phyloP scores from a whole-genome alignment of 192 early-diverging fungal genomes.

The Podila verticillata region DNA sequence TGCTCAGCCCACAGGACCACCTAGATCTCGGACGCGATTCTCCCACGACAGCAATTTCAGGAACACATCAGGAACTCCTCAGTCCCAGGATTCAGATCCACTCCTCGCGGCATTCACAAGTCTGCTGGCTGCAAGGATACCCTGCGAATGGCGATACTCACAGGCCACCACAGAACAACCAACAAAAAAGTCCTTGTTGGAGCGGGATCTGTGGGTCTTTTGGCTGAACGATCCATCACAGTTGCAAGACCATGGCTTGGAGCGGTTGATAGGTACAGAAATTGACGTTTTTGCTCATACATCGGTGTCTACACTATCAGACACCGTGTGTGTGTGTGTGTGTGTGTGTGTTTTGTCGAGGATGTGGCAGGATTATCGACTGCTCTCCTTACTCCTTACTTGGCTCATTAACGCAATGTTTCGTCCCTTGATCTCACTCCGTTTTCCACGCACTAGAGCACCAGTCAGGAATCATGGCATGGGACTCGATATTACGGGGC shows the following conservation, averaged over 20 bases:
- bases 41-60: neutral
- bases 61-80: neutral
- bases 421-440: neutral
- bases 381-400: no score
- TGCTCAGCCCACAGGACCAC: conserved; percentile 17
- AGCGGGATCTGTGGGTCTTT: conserved; percentile 44
- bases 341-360: no score
- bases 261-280: conserved; percentile 24
- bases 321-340: no score
- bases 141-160: conserved; percentile 42
- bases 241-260: conserved; percentile 38
- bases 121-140: conserved; percentile 30
- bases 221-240: conserved; percentile 37
- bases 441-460: conserved; percentile 10
- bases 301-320: no score
- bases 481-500: conserved; percentile 32
- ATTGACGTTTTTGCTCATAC: neutral
- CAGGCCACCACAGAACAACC: neutral
- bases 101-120: conserved; percentile 30
- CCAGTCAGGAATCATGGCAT: conserved; percentile 39
- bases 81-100: conserved; percentile 31
- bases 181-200: conserved; percentile 10
- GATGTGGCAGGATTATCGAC: no score
- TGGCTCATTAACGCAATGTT: no score
- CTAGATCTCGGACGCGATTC: conserved; percentile 6